Conservation (phyloP, 2,329 filamentous ascomycete species). For the Orbilia oligospora region DNA sequence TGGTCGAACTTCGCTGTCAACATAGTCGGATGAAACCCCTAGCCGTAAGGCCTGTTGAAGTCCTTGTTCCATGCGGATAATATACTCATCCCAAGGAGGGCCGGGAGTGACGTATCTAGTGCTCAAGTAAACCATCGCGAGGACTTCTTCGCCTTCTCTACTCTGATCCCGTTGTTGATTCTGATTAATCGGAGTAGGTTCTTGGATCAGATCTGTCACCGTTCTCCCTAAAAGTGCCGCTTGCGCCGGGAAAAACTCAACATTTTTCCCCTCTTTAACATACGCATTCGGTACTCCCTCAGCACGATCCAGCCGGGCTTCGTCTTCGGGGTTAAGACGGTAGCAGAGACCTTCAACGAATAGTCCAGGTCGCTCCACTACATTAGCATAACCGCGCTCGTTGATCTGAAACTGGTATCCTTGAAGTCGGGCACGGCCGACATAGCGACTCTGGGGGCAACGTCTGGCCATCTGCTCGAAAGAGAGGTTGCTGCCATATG, state of each 20-base stretch:
- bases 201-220: slow-evolving; percentile 67
- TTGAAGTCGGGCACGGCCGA: slow-evolving; percentile 67
- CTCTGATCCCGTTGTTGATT: slow-evolving; percentile 62
- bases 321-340: slow-evolving; percentile 67
- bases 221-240: slow-evolving; percentile 66
- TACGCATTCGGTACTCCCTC: slow-evolving; percentile 69
- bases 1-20: slow-evolving; percentile 8
- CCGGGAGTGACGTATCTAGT: slow-evolving; percentile 66
- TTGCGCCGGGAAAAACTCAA: slow-evolving; percentile 66
- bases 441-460: slow-evolving; percentile 68
- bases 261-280: slow-evolving; percentile 64
- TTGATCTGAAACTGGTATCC: slow-evolving; percentile 70
- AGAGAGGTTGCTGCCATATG: slow-evolving; percentile 70
- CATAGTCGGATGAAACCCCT: slow-evolving; percentile 61
- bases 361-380: slow-evolving; percentile 63
- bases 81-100: slow-evolving; percentile 67
- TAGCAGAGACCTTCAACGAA: slow-evolving; percentile 69
- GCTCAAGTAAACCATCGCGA: slow-evolving; percentile 69
- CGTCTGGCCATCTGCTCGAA: slow-evolving; percentile 69
- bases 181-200: slow-evolving; percentile 65
- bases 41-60: slow-evolving; percentile 66
- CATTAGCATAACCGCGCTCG: slow-evolving; percentile 70
- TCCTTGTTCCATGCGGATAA: slow-evolving; percentile 67
- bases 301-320: slow-evolving; percentile 67
- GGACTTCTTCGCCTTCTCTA: slow-evolving; percentile 32